Percentiles rank a stretch among this genome's conserved stretches.
Evolutionary conservation across 768 basidiomycete genomes (phyloP).

Genomic region (Mycena filopes): DNA sequence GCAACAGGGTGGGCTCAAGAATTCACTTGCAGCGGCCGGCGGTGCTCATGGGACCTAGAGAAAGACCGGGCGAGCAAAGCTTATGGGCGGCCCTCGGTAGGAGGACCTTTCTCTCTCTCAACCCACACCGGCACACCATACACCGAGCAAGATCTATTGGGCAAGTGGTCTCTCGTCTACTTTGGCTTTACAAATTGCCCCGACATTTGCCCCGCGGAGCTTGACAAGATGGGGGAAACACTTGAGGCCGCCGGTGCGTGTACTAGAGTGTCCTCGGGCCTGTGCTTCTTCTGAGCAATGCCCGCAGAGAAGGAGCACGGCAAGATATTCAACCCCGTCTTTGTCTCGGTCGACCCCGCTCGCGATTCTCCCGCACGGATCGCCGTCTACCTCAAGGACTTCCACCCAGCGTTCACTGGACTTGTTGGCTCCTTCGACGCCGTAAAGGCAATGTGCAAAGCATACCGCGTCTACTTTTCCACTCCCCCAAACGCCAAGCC

Average conservation of each 20-base stretch:
- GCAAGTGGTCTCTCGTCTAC: constrained; percentile 92
- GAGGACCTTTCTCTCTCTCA: constrained; percentile 87
- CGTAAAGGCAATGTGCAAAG: constrained; percentile 90
- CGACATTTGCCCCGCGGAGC: constrained; percentile 97
- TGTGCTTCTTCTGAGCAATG: too few species aligned
- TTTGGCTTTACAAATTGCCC: constrained; percentile 99
- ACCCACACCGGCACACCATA: constrained; percentile 76
- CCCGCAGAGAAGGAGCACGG: constrained; percentile 74
- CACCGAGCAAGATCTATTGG: constrained; percentile 85
- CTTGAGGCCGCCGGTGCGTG: constrained; percentile 77
- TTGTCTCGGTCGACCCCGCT: constrained; percentile 97
- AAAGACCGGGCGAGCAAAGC: constrained; percentile 78
- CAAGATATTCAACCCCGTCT: constrained; percentile 84
- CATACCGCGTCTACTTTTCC: constrained; percentile 98
- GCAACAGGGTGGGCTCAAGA: constrained; percentile 67
- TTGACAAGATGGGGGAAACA: constrained; percentile 91
- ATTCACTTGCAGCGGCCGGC: constrained; percentile 17
- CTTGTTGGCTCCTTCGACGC: constrained; percentile 86
- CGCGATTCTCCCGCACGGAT: constrained; percentile 78
- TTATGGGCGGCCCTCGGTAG: constrained; percentile 88
- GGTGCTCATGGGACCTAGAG: constrained; percentile 52
- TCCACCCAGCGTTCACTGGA: constrained; percentile 91
- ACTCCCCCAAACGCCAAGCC: constrained; percentile 90
- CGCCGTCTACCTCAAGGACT: constrained; percentile 78
- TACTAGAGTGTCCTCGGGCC: neutral